Percentiles rank a stretch among this genome's conserved stretches.
Conservation (phyloP, 2,329 filamentous ascomycete genomes). For the Scytalidium sp. region DNA sequence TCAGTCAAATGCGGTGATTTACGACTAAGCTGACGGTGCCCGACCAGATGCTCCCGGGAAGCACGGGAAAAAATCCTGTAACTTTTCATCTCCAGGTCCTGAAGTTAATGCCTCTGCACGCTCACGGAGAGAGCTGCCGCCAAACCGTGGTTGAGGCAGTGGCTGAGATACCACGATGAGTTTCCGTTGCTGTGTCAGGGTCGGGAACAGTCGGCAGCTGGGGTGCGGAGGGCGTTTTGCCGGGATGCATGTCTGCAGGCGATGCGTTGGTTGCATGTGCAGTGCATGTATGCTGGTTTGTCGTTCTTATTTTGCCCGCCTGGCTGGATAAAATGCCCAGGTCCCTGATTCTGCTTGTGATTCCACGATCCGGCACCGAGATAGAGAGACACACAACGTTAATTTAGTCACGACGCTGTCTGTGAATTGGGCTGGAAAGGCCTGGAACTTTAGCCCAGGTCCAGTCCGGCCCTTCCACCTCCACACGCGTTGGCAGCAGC, state of each 20-base stretch:
- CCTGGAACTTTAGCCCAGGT: not conserved
- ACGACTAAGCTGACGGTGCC: too few species aligned
- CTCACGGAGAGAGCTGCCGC: not conserved
- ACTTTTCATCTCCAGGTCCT: not conserved
- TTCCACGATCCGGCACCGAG: too few species aligned
- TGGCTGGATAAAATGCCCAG: not conserved
- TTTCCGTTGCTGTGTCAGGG: not conserved
- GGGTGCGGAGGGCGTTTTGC: too few species aligned
- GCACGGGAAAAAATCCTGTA: not conserved
- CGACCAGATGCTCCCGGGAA: not conserved
- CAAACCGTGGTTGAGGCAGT: not conserved
- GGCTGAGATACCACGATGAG: not conserved
- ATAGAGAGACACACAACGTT: too few species aligned
- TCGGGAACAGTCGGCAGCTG: not conserved
- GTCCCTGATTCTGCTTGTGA: too few species aligned
- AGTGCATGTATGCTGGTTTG: not conserved
- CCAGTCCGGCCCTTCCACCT: not conserved
- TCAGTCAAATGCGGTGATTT: too few species aligned
- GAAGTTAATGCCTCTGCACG: too few species aligned
- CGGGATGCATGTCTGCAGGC: too few species aligned
- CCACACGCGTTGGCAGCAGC: not conserved
- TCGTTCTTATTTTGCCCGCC: not conserved
- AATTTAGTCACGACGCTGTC: too few species aligned
- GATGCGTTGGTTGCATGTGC: too few species aligned
- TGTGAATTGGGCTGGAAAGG: not conserved